These are phyloP conservation scores for Kalanchoe fedtschenkoi DNA, from an alignment of 164 flowering plant genomes.

Conservation along the genomic window DNA sequence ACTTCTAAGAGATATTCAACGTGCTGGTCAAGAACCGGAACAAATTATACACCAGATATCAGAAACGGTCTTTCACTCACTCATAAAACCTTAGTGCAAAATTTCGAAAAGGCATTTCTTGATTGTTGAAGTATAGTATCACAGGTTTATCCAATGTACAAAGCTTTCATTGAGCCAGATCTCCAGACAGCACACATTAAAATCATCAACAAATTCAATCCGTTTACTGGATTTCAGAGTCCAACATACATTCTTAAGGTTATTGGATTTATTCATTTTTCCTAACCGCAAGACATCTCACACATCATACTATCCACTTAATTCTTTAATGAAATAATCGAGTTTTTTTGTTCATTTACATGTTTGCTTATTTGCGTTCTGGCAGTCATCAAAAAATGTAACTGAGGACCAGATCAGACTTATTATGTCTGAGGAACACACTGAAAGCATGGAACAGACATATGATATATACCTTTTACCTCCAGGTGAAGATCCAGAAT, in stretches of 20 bases:
- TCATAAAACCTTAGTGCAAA: slow-evolving; percentile 15
- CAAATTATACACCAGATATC: slow-evolving; percentile 98
- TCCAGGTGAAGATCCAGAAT: slow-evolving; percentile 97
- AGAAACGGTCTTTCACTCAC: slow-evolving; percentile 63
- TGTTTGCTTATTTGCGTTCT: slow-evolving; percentile 17
- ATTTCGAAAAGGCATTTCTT: neutral
- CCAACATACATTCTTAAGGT: slow-evolving; percentile 96
- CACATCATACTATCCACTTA: too few species aligned
- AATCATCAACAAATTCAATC: slow-evolving; percentile 89
- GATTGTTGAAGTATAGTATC: neutral
- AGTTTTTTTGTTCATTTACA: neutral
- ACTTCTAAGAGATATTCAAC: slow-evolving; percentile 88
- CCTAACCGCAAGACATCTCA: neutral
- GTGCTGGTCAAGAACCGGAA: slow-evolving; percentile 94
- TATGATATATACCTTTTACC: slow-evolving; percentile 96
- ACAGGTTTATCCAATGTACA: slow-evolving; percentile 98
- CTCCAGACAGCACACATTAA: slow-evolving; percentile 88
- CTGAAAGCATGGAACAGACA: slow-evolving; percentile 62
- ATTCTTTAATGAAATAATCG: neutral
- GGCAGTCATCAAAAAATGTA: slow-evolving; percentile 39
- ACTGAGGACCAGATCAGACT: slow-evolving; percentile 60
- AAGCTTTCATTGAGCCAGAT: slow-evolving; percentile 97
- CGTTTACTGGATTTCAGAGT: slow-evolving; percentile 87
- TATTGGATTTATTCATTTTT: neutral
- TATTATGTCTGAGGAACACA: slow-evolving; percentile 39